These are phyloP conservation scores for Monilinia fructigena DNA, from an alignment of 2,329 filamentous ascomycete genomes.

Conservation along the genomic window DNA sequence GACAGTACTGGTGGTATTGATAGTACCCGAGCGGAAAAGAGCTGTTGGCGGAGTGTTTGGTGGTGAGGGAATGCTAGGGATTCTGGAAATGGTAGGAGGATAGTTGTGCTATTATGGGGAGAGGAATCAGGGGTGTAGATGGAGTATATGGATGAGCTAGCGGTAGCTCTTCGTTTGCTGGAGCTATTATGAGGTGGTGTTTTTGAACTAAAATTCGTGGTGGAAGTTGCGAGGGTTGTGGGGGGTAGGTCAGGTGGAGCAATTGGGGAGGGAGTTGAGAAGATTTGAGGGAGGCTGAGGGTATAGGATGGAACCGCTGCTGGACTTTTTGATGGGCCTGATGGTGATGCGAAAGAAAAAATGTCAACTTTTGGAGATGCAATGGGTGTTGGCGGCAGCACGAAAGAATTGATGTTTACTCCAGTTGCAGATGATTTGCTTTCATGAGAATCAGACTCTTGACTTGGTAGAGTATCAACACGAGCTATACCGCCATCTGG, in stretches of 20 bases:
- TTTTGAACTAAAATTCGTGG: no score
- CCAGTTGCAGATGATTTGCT: not conserved
- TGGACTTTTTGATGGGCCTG: not conserved
- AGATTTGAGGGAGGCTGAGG: not conserved
- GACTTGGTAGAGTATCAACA: no score
- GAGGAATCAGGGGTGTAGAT: not conserved
- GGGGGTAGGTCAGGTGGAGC: not conserved
- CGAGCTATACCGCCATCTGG: not conserved
- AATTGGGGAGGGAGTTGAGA: conserved; percentile 11
- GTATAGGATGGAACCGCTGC: not conserved
- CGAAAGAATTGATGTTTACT: not conserved
- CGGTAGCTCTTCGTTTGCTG: not conserved
- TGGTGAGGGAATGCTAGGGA: not conserved
- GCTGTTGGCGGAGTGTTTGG: not conserved
- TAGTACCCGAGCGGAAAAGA: not conserved
- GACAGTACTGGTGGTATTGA: not conserved
- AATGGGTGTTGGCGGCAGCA: not conserved
- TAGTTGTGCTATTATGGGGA: not conserved
- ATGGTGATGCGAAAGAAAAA: not conserved
- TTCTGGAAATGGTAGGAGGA: not conserved
- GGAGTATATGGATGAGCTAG: not conserved
- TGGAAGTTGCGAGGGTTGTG: not conserved
- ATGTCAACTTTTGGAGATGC: not conserved
- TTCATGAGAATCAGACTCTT: not conserved
- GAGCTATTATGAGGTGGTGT: not conserved